Evolutionary conservation across 2,329 filamentous ascomycete genomes (phyloP).

Genomic region (Cyphellophora attinorum): DNA sequence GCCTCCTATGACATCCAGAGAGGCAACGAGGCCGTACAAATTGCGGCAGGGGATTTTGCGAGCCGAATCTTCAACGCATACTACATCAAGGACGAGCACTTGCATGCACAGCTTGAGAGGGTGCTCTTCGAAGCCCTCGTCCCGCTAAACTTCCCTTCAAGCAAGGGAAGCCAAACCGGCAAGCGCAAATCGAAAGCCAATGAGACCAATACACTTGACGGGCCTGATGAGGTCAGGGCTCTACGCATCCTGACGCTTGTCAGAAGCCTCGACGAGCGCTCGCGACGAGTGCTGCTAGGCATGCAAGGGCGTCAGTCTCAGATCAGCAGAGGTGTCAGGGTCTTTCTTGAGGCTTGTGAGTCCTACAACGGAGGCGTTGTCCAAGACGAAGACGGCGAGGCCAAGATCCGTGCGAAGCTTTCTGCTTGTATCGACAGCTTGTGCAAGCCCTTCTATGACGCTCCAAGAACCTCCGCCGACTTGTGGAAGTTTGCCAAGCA

Average conservation of each 20-base stretch:
- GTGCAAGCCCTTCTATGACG: constrained; percentile 66
- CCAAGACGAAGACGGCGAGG: constrained; percentile 57
- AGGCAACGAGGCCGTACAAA: constrained; percentile 65
- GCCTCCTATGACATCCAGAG: constrained; percentile 77
- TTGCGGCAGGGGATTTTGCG: constrained; percentile 72
- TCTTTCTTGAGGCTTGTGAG: constrained; percentile 78
- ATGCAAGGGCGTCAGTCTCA: constrained; percentile 70
- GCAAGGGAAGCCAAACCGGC: constrained; percentile 54
- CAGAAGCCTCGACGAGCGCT: constrained; percentile 64
- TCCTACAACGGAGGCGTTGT: constrained; percentile 81
- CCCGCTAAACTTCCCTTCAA: constrained; percentile 77
- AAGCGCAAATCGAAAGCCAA: constrained; percentile 40
- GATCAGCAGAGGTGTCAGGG: constrained; percentile 61
- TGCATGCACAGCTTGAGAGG: constrained; percentile 74
- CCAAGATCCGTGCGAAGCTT: constrained; percentile 58
- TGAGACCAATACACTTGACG: constrained; percentile 26
- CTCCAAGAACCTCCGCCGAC: constrained; percentile 61
- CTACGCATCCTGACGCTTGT: constrained; percentile 78
- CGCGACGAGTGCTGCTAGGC: constrained; percentile 80
- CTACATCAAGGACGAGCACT: constrained; percentile 80
- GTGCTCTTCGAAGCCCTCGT: constrained; percentile 80
- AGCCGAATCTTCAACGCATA: constrained; percentile 76
- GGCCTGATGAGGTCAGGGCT: constrained; percentile 57
- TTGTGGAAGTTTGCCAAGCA: constrained; percentile 83
- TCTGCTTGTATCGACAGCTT: constrained; percentile 65